These are phyloP conservation scores for Leavenworthia alabamica DNA, from an alignment of 345 rosid species.

Conservation along the genomic window DNA sequence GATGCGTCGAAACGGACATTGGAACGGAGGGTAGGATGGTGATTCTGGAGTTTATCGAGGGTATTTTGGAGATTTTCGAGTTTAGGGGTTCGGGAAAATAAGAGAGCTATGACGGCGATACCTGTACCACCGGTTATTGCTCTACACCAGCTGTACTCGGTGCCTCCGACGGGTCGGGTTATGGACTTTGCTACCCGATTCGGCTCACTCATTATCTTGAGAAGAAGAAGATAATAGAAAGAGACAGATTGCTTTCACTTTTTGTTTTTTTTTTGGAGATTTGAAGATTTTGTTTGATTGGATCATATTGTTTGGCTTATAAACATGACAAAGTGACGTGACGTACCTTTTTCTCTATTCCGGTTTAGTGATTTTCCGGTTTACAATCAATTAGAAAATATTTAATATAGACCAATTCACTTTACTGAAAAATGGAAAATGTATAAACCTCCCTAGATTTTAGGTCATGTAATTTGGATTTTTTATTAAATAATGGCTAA, in stretches of 20 bases:
- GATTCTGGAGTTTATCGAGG: constrained; percentile 50
- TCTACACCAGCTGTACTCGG: constrained; percentile 87
- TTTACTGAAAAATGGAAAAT: too few species aligned
- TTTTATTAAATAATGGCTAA: neutral
- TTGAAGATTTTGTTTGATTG: constrained; percentile 2
- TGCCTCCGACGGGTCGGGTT: constrained; percentile 52
- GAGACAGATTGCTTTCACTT: neutral
- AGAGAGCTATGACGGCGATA: constrained; percentile 65
- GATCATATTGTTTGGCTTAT: neutral
- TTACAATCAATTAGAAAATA: neutral
- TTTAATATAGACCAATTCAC: neutral
- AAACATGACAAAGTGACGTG: constrained; percentile 1
- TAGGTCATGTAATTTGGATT: neutral
- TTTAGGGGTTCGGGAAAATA: constrained; percentile 39
- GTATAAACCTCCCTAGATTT: neutral
- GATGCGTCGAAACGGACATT: constrained; percentile 46
- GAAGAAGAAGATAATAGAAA: neutral
- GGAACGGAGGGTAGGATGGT: constrained; percentile 73
- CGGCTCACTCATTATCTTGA: constrained; percentile 16
- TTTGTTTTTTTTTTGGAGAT: neutral
- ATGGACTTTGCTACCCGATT: constrained; percentile 25
- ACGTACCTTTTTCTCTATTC: constrained; percentile 10
- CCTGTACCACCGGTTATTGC: constrained; percentile 83
- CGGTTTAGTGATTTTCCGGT: constrained; percentile 18
- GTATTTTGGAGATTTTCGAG: constrained; percentile 40